These are phyloP conservation scores for Pythium plurisporium DNA, from an alignment of 352 stramenopile species.

Conservation along the genomic window DNA sequence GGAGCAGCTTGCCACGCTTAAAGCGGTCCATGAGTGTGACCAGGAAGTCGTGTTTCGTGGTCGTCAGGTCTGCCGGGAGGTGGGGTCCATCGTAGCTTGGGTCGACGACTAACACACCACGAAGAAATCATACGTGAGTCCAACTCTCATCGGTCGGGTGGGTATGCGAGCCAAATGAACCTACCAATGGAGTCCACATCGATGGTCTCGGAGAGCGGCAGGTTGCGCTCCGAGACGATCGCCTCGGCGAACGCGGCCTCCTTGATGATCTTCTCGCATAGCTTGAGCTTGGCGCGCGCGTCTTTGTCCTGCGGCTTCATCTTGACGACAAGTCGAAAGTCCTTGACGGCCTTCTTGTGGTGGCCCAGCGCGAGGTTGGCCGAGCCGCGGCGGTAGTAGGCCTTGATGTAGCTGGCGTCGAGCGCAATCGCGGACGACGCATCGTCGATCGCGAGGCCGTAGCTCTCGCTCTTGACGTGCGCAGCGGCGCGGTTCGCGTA, in stretches of 20 bases:
- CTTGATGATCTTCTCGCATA: slow-evolving; percentile 96
- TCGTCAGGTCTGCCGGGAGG: slow-evolving; percentile 46
- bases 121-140: no score
- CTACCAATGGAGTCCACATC: slow-evolving; percentile 80
- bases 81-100: slow-evolving; percentile 73
- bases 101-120: slow-evolving; percentile 44
- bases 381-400: slow-evolving; percentile 97
- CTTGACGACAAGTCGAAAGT: slow-evolving; percentile 95
- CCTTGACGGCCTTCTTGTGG: slow-evolving; percentile 96
- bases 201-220: slow-evolving; percentile 91
- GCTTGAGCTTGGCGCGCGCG: slow-evolving; percentile 91
- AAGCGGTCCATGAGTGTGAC: slow-evolving; percentile 94
- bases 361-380: slow-evolving; percentile 95
- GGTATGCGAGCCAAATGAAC: no score
- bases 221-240: slow-evolving; percentile 94
- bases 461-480: slow-evolving; percentile 98
- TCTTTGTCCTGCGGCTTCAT: slow-evolving; percentile 94
- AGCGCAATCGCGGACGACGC: slow-evolving; percentile 92
- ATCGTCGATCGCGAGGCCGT: slow-evolving; percentile 96
- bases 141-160: no score
- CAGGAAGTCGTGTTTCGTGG: slow-evolving; percentile 84
- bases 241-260: slow-evolving; percentile 95
- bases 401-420: slow-evolving; percentile 96
- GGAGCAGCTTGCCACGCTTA: slow-evolving; percentile 95
- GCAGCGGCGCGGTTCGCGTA: slow-evolving; percentile 94